phyloP scores from a whole-genome alignment of 805 yeast genomes.

The Saccharomycopsis fibuligera region DNA sequence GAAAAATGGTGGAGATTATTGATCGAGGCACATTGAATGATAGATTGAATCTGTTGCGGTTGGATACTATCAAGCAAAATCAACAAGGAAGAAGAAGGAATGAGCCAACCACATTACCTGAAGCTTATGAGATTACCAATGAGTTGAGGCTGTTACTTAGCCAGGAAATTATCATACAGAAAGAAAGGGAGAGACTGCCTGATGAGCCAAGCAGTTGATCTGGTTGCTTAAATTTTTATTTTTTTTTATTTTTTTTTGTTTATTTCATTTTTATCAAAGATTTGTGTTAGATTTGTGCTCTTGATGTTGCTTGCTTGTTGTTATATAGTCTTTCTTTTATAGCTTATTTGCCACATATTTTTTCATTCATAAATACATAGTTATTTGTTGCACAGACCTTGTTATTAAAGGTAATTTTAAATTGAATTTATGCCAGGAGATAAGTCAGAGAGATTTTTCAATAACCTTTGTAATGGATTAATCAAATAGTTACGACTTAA shows the following conservation, averaged over 20 bases:
- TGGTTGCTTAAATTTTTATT: neutral
- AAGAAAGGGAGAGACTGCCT: slow-evolving; percentile 40
- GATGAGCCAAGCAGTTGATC: slow-evolving; percentile 19
- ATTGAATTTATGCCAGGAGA: too few species aligned
- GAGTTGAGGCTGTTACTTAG: slow-evolving; percentile 57
- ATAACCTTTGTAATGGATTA: too few species aligned
- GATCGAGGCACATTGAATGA: slow-evolving; percentile 40
- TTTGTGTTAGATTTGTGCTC: neutral
- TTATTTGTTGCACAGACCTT: too few species aligned
- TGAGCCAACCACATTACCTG: slow-evolving; percentile 9
- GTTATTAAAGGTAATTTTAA: too few species aligned
- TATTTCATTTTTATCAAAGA: neutral
- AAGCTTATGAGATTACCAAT: slow-evolving; percentile 30
- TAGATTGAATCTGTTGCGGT: slow-evolving; percentile 16
- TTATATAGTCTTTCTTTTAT: neutral
- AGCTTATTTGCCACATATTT: too few species aligned
- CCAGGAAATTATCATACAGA: slow-evolving; percentile 55
- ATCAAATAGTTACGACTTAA: too few species aligned
- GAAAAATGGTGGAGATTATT: slow-evolving; percentile 70
- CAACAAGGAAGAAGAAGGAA: slow-evolving; percentile 22
- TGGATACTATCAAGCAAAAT: slow-evolving; percentile 17
- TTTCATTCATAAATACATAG: too few species aligned
- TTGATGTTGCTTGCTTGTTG: neutral
- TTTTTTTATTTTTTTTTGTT: neutral
- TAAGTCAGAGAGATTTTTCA: too few species aligned